A percentile compares a stretch with the other conserved stretches of the same genome.
phyloP scores from a whole-genome alignment of 805 yeast species.

The Candida fluviatilis region DNA sequence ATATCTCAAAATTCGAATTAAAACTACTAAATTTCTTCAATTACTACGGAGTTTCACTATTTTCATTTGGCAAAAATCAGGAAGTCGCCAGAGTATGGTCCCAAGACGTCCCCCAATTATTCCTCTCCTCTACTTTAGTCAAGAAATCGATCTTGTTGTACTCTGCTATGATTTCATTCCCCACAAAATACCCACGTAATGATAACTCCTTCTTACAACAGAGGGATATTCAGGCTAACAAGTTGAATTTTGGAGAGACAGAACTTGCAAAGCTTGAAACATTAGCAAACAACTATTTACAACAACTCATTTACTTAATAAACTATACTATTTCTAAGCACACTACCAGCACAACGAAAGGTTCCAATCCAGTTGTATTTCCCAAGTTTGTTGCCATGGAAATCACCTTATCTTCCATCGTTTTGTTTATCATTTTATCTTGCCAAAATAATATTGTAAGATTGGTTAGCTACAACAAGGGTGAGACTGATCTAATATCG shows the following conservation, averaged over 20 bases:
- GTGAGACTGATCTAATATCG: background rate
- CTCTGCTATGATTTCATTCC: slow-evolving; percentile 12
- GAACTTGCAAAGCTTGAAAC: background rate
- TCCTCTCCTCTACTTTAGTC: slow-evolving; percentile 21
- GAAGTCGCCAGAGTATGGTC: slow-evolving; percentile 22
- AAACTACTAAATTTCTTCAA: slow-evolving; percentile 21
- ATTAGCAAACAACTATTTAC: background rate
- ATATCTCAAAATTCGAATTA: slow-evolving; percentile 9
- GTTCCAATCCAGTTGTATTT: background rate
- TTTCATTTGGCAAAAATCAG: slow-evolving; percentile 20
- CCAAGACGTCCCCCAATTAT: slow-evolving; percentile 20
- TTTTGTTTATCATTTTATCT: background rate
- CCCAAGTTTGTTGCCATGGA: slow-evolving; percentile 9
- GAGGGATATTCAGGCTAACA: background rate
- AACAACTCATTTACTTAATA: background rate
- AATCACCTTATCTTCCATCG: slow-evolving; percentile 15
- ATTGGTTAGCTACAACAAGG: background rate
- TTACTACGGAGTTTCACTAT: slow-evolving; percentile 21
- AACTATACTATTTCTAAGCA: background rate
- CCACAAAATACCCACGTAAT: background rate
- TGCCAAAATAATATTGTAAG: background rate
- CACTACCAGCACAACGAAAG: background rate
- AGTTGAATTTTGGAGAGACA: background rate
- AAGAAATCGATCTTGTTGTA: slow-evolving; percentile 19
- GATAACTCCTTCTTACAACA: background rate